A percentile compares a stretch with the other conserved stretches of the same genome.
These are phyloP conservation scores for Sclerospora graminicola DNA, from an alignment of 352 stramenopile genomes.

Conservation along the genomic window DNA sequence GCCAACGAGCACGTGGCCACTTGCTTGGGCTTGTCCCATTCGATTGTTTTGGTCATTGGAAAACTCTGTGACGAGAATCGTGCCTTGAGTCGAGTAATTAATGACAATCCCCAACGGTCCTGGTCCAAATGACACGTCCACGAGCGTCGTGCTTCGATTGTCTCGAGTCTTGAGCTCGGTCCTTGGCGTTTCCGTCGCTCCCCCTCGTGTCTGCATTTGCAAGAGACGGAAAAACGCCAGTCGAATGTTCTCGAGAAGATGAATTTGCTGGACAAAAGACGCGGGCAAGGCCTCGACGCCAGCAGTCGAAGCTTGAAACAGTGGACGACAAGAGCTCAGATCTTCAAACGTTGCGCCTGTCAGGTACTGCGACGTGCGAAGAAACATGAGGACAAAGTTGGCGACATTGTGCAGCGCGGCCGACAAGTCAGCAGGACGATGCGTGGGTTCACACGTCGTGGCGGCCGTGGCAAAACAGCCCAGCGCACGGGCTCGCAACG, in stretches of 20 bases:
- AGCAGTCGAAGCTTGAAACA: slow-evolving; percentile 29
- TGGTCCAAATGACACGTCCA: slow-evolving; percentile 56
- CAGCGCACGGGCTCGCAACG: slow-evolving; percentile 41
- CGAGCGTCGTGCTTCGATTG: slow-evolving; percentile 22
- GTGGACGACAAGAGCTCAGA: slow-evolving; percentile 38
- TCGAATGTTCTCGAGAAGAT: slow-evolving; percentile 52
- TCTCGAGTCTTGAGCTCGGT: slow-evolving; percentile 4
- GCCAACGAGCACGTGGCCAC: slow-evolving; percentile 55
- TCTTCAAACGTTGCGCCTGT: slow-evolving; percentile 50
- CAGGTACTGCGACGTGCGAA: slow-evolving; percentile 52
- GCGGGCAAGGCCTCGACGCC: slow-evolving; percentile 46
- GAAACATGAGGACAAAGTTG: slow-evolving; percentile 72
- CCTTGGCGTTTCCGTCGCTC: slow-evolving; percentile 3
- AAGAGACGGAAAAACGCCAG: slow-evolving; percentile 16
- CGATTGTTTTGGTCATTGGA: slow-evolving; percentile 52
- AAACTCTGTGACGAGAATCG: slow-evolving; percentile 76
- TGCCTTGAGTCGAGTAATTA: slow-evolving; percentile 63
- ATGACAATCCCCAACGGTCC: slow-evolving; percentile 77
- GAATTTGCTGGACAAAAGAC: slow-evolving; percentile 67
- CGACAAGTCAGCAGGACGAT: slow-evolving; percentile 47
- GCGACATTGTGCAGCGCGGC: slow-evolving; percentile 55
- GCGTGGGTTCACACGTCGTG: slow-evolving; percentile 30
- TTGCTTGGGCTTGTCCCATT: slow-evolving; percentile 65
- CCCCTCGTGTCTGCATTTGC: slow-evolving; percentile 8
- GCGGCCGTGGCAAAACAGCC: slow-evolving; percentile 46